These are phyloP conservation scores for Saccharomycopsis hybrid DNA, from an alignment of 1,139 yeast genomes.

Conservation along the genomic window DNA sequence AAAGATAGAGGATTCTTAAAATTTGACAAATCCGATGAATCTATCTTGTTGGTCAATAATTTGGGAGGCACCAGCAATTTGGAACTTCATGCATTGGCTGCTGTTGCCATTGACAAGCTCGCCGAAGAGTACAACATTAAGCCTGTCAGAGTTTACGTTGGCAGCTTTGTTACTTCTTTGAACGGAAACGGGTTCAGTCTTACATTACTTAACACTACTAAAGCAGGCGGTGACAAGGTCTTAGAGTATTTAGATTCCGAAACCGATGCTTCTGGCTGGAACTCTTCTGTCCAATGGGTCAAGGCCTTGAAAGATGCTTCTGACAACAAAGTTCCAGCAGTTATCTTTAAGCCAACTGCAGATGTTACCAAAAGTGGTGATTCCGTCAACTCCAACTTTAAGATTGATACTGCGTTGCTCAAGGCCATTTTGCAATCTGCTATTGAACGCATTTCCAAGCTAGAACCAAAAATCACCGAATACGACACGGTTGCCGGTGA, in stretches of 20 bases:
- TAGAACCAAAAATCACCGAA: constrained; percentile 76
- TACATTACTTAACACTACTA: constrained; percentile 62
- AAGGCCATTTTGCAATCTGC: constrained; percentile 38
- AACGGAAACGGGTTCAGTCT: constrained; percentile 90
- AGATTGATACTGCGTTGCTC: constrained; percentile 37
- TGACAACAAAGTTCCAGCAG: constrained; percentile 22
- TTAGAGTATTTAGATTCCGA: constrained; percentile 55
- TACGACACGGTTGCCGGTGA: constrained; percentile 91
- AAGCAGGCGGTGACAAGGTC: constrained; percentile 37
- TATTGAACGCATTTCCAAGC: constrained; percentile 41
- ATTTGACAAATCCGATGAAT: constrained; percentile 56
- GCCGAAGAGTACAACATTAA: constrained; percentile 43
- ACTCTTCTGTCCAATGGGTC: constrained; percentile 10
- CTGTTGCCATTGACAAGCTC: constrained; percentile 39
- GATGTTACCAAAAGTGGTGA: constrained; percentile 23
- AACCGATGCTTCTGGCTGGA: constrained; percentile 85
- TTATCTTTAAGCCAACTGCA: constrained; percentile 21
- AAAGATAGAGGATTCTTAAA: constrained; percentile 66
- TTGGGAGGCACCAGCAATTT: constrained; percentile 81
- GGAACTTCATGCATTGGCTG: constrained; percentile 62
- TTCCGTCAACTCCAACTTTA: constrained; percentile 31
- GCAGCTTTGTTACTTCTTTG: constrained; percentile 78
- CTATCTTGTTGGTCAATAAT: constrained; percentile 65
- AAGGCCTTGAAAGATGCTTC: too few species aligned
- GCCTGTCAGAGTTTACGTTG: constrained; percentile 63